Conservation (phyloP, 2,329 filamentous ascomycete species). For the Verticillium longisporum region DNA sequence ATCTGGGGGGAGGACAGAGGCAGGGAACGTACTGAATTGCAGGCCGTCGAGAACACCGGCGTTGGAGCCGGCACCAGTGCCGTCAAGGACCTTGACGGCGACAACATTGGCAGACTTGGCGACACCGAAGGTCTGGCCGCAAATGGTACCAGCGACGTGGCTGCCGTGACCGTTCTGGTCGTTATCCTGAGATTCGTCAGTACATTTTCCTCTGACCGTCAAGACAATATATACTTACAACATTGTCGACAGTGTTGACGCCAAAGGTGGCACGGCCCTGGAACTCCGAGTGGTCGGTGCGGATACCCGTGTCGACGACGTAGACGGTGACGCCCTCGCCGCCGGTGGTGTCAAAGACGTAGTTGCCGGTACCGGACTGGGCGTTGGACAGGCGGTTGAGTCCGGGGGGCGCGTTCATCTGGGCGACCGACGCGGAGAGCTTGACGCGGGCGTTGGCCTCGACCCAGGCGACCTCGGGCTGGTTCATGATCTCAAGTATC, state of each 20-base stretch:
- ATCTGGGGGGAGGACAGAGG: neutral
- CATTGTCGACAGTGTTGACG: conserved; percentile 43
- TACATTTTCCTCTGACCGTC: neutral
- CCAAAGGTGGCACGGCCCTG: conserved; percentile 46
- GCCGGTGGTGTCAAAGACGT: conserved; percentile 45
- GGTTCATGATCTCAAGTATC: conserved; percentile 40
- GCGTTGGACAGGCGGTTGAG: conserved; percentile 46
- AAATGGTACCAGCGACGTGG: conserved; percentile 58
- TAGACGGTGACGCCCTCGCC: conserved; percentile 54
- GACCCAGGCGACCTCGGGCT: conserved; percentile 43
- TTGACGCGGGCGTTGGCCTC: conserved; percentile 46
- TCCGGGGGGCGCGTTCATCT: conserved; percentile 46
- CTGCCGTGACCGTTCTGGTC: conserved; percentile 58
- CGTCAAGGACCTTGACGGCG: conserved; percentile 56
- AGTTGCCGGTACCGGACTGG: conserved; percentile 24
- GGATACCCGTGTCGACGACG: conserved; percentile 60
- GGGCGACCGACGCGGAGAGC: conserved; percentile 34
- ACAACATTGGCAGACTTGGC: conserved; percentile 50
- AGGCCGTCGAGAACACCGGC: conserved; percentile 52
- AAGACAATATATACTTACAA: conserved; percentile 24
- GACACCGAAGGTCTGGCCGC: conserved; percentile 53
- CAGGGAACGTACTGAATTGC: conserved; percentile 33
- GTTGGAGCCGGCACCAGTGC: conserved; percentile 38
- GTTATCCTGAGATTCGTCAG: conserved; percentile 26
- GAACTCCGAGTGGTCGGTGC: conserved; percentile 47